Conservation (phyloP, 352 stramenopile species). For the Globisporangium solare region DNA sequence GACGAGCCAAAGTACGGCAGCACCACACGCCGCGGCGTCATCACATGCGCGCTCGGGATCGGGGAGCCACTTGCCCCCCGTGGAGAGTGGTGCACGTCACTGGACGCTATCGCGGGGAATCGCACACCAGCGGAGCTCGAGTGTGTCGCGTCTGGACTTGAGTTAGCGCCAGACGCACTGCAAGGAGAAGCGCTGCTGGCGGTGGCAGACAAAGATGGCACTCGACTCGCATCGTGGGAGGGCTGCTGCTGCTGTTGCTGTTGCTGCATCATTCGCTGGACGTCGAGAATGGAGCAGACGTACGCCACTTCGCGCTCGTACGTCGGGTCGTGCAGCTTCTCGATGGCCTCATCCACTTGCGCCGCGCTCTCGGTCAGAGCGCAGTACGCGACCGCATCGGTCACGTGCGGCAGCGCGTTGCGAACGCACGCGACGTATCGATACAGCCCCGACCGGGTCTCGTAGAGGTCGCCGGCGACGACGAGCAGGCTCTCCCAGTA, state of each 20-base stretch:
- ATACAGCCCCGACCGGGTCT: conserved; percentile 34
- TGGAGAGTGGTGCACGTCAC: not conserved
- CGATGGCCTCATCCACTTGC: conserved; percentile 38
- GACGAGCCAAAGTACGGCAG: conserved; percentile 19
- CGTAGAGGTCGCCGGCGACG: conserved; percentile 42
- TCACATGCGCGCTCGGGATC: not conserved
- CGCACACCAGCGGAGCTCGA: conserved; percentile 11
- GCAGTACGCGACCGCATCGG: conserved; percentile 48
- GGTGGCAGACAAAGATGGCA: not conserved
- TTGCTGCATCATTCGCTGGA: conserved; percentile 24
- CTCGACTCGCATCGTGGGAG: conserved; percentile 9
- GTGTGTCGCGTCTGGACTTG: not conserved
- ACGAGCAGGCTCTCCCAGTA: conserved; percentile 55
- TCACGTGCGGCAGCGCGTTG: conserved; percentile 31
- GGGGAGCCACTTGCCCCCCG: not conserved
- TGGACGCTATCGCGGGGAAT: conserved; percentile 28
- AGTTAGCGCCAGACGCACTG: not conserved
- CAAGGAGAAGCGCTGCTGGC: not conserved
- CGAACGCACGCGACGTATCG: conserved; percentile 41
- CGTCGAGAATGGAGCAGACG: conserved; percentile 45
- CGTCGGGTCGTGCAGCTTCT: conserved; percentile 44
- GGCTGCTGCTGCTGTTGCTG: conserved; percentile 14
- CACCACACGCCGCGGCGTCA: conserved; percentile 13
- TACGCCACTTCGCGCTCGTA: conserved; percentile 62
- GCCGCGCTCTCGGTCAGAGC: conserved; percentile 51